These are phyloP conservation scores for Pyrrhoderma noxium DNA, from an alignment of 1,284 basidiomycete genomes.

Conservation along the genomic window DNA sequence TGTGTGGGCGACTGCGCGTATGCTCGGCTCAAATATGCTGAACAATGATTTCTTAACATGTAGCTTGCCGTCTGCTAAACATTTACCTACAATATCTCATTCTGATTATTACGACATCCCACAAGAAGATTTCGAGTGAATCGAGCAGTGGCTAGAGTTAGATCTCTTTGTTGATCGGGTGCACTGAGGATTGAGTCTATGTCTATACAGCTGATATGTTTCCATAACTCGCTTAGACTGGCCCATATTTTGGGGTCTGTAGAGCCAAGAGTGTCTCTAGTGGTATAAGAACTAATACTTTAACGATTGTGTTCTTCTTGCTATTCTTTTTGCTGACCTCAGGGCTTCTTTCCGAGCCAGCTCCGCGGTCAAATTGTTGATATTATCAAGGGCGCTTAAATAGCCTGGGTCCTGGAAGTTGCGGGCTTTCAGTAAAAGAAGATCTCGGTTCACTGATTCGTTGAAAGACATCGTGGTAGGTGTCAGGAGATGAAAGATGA, in stretches of 20 bases:
- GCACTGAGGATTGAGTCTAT: background rate
- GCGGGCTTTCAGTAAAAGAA: background rate
- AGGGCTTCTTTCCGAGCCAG: slow-evolving; percentile 3
- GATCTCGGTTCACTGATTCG: background rate
- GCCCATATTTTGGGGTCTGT: slow-evolving; percentile 12
- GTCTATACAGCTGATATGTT: background rate
- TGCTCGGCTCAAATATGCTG: slow-evolving; percentile 47
- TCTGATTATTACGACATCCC: slow-evolving; percentile 57
- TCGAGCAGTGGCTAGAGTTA: slow-evolving; percentile 43
- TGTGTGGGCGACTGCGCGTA: slow-evolving; percentile 51
- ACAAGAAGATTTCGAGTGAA: slow-evolving; percentile 76
- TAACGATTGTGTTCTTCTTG: background rate
- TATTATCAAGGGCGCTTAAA: background rate
- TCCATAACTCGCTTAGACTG: slow-evolving; percentile 8
- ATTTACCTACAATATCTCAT: slow-evolving; percentile 52
- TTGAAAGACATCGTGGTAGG: background rate
- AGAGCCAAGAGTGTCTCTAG: slow-evolving; percentile 9
- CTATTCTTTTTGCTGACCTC: background rate
- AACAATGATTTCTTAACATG: background rate
- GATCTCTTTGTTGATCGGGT: slow-evolving; percentile 3
- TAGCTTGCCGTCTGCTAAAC: slow-evolving; percentile 9
- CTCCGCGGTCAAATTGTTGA: slow-evolving; percentile 7
- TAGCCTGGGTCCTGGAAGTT: background rate
- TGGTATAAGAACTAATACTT: background rate
- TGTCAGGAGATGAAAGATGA: background rate